A percentile compares a stretch with the other conserved stretches of the same genome.
These are phyloP conservation scores for Dryadomyces quercus-mongolicae DNA, from an alignment of 2,329 filamentous ascomycete species.

Conservation along the genomic window DNA sequence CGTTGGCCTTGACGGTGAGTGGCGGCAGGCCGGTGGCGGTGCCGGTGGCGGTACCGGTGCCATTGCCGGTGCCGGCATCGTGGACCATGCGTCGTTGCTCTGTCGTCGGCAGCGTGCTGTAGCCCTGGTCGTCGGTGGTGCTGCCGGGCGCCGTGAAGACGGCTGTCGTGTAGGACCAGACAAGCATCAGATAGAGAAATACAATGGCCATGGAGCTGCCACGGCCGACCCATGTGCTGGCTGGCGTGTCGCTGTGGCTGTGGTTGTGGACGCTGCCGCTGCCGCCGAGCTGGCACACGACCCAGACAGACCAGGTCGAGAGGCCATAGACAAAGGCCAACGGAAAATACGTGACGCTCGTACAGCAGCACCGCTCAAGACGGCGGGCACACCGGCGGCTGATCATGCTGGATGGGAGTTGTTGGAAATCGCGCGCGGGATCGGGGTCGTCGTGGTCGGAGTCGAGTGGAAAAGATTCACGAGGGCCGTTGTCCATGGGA, in stretches of 20 bases:
- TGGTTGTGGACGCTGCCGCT: slow-evolving; percentile 29
- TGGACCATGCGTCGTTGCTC: no score
- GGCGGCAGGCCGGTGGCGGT: slow-evolving; percentile 33
- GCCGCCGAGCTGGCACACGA: slow-evolving; percentile 64
- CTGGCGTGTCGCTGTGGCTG: not conserved
- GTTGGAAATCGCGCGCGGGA: not conserved
- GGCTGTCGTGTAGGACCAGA: slow-evolving; percentile 82
- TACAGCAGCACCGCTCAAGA: slow-evolving; percentile 75
- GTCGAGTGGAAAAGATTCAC: not conserved
- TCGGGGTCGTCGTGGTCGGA: not conserved
- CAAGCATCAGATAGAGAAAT: slow-evolving; percentile 64
- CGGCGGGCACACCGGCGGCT: slow-evolving; percentile 53
- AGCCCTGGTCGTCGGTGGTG: slow-evolving; percentile 53
- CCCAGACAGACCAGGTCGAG: slow-evolving; percentile 91
- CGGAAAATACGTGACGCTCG: slow-evolving; percentile 70
- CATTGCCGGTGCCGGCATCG: slow-evolving; percentile 38
- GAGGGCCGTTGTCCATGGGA: not conserved
- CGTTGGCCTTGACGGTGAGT: slow-evolving; percentile 86
- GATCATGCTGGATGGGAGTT: slow-evolving; percentile 25
- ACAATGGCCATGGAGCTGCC: slow-evolving; percentile 48
- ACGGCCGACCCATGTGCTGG: not conserved
- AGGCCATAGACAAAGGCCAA: slow-evolving; percentile 77
- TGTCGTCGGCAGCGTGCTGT: slow-evolving; percentile 64
- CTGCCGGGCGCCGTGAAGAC: slow-evolving; percentile 86
- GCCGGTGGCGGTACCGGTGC: not conserved